These are phyloP conservation scores for Calycina herbarum DNA, from an alignment of 2,329 filamentous ascomycete genomes.

Conservation along the genomic window DNA sequence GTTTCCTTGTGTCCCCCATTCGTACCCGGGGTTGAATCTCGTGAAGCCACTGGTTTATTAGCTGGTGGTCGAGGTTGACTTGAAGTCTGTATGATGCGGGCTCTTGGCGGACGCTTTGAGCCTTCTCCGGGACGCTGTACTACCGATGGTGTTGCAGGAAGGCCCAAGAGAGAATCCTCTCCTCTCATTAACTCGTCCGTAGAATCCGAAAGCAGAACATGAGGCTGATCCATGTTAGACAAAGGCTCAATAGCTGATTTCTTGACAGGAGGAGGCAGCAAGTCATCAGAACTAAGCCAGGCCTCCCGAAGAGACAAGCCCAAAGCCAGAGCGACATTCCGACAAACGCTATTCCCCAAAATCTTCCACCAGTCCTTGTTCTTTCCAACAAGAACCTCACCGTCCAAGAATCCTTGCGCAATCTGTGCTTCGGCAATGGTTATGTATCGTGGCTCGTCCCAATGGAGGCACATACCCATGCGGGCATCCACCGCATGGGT, in stretches of 20 bases:
- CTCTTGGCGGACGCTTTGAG: not conserved
- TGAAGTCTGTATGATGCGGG: not conserved
- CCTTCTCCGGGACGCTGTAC: not conserved
- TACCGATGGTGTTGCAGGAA: not conserved
- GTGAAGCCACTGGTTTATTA: no score
- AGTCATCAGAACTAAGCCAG: slow-evolving; percentile 36
- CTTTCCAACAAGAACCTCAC: slow-evolving; percentile 67
- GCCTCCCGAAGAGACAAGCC: slow-evolving; percentile 65
- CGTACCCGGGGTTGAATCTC: no score
- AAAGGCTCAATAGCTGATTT: not conserved
- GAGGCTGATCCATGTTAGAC: no score
- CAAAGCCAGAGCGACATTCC: slow-evolving; percentile 65
- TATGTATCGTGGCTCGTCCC: slow-evolving; percentile 60
- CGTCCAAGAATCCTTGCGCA: slow-evolving; percentile 69
- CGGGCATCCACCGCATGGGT: slow-evolving; percentile 54
- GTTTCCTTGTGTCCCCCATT: no score
- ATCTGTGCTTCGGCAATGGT: slow-evolving; percentile 67
- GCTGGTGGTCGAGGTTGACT: no score
- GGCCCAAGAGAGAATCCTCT: not conserved
- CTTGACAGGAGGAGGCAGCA: not conserved
- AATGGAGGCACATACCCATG: slow-evolving; percentile 61
- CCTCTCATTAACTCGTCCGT: not conserved
- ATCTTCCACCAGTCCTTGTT: slow-evolving; percentile 59
- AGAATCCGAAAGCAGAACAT: not conserved
- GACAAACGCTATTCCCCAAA: slow-evolving; percentile 75